These are phyloP conservation scores for Zelopaecilomyces penicillatus DNA, from an alignment of 2,329 filamentous ascomycete species.

Conservation along the genomic window DNA sequence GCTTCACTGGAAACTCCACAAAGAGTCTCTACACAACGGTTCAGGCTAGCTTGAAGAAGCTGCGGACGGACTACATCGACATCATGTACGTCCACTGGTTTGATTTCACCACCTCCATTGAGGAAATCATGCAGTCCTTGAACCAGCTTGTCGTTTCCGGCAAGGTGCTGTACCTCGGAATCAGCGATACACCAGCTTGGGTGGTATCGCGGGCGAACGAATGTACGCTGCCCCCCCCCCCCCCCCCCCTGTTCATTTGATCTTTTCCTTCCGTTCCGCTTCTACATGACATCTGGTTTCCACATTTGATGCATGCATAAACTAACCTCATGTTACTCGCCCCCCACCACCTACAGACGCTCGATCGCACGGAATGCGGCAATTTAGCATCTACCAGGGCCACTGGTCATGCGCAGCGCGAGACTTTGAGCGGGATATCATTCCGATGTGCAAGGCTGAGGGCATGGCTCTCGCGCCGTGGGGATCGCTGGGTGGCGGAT, in stretches of 20 bases:
- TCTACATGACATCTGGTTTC: not conserved
- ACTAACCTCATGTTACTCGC: not conserved
- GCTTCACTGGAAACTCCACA: constrained; percentile 31
- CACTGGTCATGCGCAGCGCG: constrained; percentile 17
- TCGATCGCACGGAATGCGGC: constrained; percentile 15
- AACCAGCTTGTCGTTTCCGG: constrained; percentile 16
- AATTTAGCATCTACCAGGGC: constrained; percentile 23
- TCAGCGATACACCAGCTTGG: constrained; percentile 23
- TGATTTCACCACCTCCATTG: constrained; percentile 17
- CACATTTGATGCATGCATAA: not conserved
- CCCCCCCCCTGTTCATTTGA: too few relatives aligned
- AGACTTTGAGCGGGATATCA: constrained; percentile 23
- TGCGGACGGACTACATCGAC: constrained; percentile 28
- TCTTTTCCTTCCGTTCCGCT: not conserved
- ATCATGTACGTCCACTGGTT: constrained; percentile 13
- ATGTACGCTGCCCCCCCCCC: not conserved
- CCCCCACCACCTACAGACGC: constrained; percentile 12
- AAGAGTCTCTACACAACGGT: constrained; percentile 29
- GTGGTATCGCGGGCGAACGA: constrained; percentile 20
- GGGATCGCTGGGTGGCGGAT: constrained; percentile 29
- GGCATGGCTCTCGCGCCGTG: constrained; percentile 41
- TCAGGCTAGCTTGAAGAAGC: constrained; percentile 31
- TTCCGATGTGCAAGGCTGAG: constrained; percentile 24
- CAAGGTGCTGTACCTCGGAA: constrained; percentile 23
- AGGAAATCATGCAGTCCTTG: constrained; percentile 19